Percentiles rank a stretch among this genome's conserved stretches.
Conservation (phyloP, 2,329 filamentous ascomycete genomes). For the Verticillium longisporum region DNA sequence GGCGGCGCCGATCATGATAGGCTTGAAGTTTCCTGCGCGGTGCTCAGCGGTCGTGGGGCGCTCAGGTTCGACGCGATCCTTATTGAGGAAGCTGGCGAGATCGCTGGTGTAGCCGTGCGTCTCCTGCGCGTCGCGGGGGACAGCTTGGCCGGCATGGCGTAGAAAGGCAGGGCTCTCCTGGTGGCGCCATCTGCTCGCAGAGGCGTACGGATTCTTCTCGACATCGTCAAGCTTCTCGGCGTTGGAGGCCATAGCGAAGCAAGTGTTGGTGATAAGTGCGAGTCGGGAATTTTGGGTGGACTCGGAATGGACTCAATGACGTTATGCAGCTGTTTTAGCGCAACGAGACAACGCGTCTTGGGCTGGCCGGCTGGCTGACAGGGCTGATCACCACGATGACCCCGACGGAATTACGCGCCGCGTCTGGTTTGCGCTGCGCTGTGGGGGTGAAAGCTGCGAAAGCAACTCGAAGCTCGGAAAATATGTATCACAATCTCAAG, state of each 20-base stretch:
- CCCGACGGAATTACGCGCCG: background rate
- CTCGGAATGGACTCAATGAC: background rate
- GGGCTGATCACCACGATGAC: background rate
- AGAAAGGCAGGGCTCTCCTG: conserved; percentile 54
- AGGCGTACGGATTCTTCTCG: conserved; percentile 46
- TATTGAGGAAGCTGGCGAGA: conserved; percentile 51
- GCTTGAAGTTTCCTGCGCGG: conserved; percentile 31
- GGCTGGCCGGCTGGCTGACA: too few relatives aligned
- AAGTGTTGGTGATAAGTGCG: background rate
- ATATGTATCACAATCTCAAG: background rate
- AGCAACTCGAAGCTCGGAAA: background rate
- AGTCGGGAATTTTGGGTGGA: background rate
- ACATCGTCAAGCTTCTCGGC: conserved; percentile 21
- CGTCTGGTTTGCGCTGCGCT: background rate
- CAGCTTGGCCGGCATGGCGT: conserved; percentile 32
- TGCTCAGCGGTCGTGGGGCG: conserved; percentile 17
- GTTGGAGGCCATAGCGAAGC: conserved; percentile 16
- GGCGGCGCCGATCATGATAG: conserved; percentile 38
- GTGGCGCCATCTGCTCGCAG: conserved; percentile 54
- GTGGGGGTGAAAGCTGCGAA: background rate
- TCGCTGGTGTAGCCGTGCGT: conserved; percentile 36
- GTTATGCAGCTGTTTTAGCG: background rate
- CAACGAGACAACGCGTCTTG: background rate
- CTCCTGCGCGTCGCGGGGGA: conserved; percentile 33
- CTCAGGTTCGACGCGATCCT: conserved; percentile 39